phyloP scores from a whole-genome alignment of 768 basidiomycete species.

The Termitomyces sp. region DNA sequence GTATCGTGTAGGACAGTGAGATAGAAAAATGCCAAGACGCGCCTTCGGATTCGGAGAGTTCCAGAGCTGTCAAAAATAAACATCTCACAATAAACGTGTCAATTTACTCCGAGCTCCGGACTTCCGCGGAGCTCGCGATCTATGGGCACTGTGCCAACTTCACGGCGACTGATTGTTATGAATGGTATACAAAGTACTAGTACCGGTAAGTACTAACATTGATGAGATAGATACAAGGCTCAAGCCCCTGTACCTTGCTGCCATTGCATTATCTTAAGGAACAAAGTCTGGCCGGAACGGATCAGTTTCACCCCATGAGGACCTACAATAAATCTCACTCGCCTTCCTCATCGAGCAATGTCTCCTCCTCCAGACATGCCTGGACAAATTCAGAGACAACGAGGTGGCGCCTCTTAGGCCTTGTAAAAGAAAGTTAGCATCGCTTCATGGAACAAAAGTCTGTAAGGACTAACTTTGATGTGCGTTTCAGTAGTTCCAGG shows the following conservation, averaged over 20 bases:
- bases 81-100: constrained; percentile 3
- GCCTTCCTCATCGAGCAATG: constrained; percentile 85
- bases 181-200: neutral
- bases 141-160: no score
- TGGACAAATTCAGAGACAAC: constrained; percentile 75
- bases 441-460: neutral
- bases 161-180: neutral
- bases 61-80: constrained; percentile 8
- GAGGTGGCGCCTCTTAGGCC: constrained; percentile 78
- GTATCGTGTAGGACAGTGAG: constrained; percentile 4
- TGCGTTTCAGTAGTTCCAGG: constrained; percentile 62
- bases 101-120: no score
- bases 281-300: constrained; percentile 20
- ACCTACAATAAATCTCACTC: constrained; percentile 18
- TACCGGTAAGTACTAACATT: neutral
- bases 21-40: constrained; percentile 13
- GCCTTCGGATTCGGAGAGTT: constrained; percentile 1
- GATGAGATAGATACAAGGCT: neutral
- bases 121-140: no score
- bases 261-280: constrained; percentile 15
- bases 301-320: neutral
- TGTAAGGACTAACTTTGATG: constrained; percentile 54
- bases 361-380: constrained; percentile 79
- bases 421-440: constrained; percentile 25
- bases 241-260: no score